Evolutionary conservation across 2,329 filamentous ascomycete genomes (phyloP), one percentile per base, ranked within the genome.

Genomic region (Exophiala alcalophila): DNA sequence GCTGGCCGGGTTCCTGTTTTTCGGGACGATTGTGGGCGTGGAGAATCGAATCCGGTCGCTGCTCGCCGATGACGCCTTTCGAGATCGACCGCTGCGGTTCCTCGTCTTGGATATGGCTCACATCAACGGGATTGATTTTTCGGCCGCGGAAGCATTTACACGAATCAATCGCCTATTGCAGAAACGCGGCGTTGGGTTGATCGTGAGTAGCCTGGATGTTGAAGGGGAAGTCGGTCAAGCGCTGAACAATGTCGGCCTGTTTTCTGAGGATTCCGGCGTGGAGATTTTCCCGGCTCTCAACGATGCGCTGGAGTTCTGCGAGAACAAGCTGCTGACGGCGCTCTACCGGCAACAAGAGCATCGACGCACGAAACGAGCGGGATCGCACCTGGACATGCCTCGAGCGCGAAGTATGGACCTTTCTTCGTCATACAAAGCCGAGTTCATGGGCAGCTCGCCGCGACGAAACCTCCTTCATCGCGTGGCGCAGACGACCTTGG

Each of bases 11-110:
- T 97, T 91, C 59, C 77, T 98, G n/a, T 98, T 98, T 72, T 98
- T 98, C 56, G 92, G 92, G 11, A 97, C 90, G 2, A 95, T 98
- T 53, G 91, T 96, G 39, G 88, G 87, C 33, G 91, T 98, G 0
- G 92, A 98, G 64, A 85, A 87, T 50, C 84, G 84, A 52, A 90
- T 97, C 49, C 80, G 90, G 15, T 80, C 75, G 3, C 69, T 97
- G 21, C 82, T 97, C 32, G 83, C 90, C 19, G 88, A 94, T 20
- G 82, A 91, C 49, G 77, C 81, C 2, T 97, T 96, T 60, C 71
- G 73, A 18, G 71, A 79, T 52, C 77, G 82, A 38, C 89, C 91
- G 0, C 92, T 97, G 60, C 84, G 87, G 53, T 98, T 89, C 61
- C 72, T 98, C 28, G 80, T 98, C 12, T 73, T 98, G 26, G 92